phyloP scores from a whole-genome alignment of 75 land plant species.

The Cupressus sempervirens region DNA sequence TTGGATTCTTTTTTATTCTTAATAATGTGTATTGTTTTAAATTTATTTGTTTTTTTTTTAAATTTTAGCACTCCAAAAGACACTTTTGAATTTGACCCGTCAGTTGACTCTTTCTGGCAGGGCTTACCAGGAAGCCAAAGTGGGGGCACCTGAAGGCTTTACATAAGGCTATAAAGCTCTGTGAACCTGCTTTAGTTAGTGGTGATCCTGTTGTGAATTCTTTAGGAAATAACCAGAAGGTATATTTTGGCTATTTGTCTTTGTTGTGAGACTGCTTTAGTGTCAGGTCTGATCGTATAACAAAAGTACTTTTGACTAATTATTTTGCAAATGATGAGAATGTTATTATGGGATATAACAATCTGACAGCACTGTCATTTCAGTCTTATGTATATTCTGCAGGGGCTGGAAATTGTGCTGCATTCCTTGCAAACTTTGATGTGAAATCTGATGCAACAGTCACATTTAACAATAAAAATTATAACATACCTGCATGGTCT shows the following conservation, averaged over 20 bases:
- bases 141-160: slow-evolving; percentile 49
- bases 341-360: neutral
- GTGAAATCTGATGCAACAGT: slow-evolving; percentile 29
- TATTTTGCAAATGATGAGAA: neutral
- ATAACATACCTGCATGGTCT: slow-evolving; percentile 76
- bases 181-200: slow-evolving; percentile 57
- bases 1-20: neutral
- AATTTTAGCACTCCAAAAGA: neutral
- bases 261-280: neutral
- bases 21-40: neutral
- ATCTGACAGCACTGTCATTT: neutral
- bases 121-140: slow-evolving; percentile 53
- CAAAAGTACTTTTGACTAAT: too few relatives aligned
- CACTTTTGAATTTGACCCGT: neutral
- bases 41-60: neutral
- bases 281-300: neutral
- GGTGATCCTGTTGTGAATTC: slow-evolving; percentile 30
- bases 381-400: slow-evolving; percentile 64
- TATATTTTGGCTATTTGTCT: slow-evolving; percentile 12
- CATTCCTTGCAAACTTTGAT: slow-evolving; percentile 73
- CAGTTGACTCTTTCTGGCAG: slow-evolving; percentile 17
- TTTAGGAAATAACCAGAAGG: slow-evolving; percentile 58
- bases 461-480: slow-evolving; percentile 29
- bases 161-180: slow-evolving; percentile 54
- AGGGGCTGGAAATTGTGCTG: slow-evolving; percentile 53